Percentiles rank a stretch among this genome's conserved stretches.
phyloP scores from a whole-genome alignment of 2,329 filamentous ascomycete species.

The Hypoxylon sp. region DNA sequence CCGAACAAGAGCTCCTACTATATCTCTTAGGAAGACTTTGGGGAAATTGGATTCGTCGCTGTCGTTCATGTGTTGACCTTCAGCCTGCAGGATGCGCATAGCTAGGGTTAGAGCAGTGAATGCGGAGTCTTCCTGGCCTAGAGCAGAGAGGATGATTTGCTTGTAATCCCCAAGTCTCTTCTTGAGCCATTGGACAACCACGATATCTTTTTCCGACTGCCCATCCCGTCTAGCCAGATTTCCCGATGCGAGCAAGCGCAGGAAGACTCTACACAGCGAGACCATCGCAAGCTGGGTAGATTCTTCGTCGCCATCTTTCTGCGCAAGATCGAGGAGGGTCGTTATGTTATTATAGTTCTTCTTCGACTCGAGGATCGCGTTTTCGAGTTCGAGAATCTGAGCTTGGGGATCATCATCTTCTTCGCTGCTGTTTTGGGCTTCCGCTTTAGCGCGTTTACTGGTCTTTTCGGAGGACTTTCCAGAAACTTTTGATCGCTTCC shows the following conservation, averaged over 20 bases:
- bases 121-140: constrained; percentile 75
- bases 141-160: constrained; percentile 70
- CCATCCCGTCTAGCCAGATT: constrained; percentile 76
- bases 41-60: constrained; percentile 79
- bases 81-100: constrained; percentile 88
- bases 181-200: constrained; percentile 84
- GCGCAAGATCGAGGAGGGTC: constrained; percentile 74
- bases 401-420: constrained; percentile 72
- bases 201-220: constrained; percentile 78
- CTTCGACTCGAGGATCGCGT: constrained; percentile 85
- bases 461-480: constrained; percentile 54
- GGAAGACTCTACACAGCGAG: constrained; percentile 88
- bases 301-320: constrained; percentile 66
- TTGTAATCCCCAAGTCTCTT: constrained; percentile 81
- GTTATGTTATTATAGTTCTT: constrained; percentile 94
- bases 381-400: constrained; percentile 81
- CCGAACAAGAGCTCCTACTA: constrained; percentile 75
- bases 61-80: constrained; percentile 74
- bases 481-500: constrained; percentile 64
- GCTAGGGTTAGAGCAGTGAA: constrained; percentile 81
- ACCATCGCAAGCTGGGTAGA: constrained; percentile 79
- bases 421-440: constrained; percentile 62
- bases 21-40: constrained; percentile 73
- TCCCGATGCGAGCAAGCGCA: constrained; percentile 82
- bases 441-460: constrained; percentile 67